phyloP scores from a whole-genome alignment of 306 rosid genomes.

The Quercus ilex region DNA sequence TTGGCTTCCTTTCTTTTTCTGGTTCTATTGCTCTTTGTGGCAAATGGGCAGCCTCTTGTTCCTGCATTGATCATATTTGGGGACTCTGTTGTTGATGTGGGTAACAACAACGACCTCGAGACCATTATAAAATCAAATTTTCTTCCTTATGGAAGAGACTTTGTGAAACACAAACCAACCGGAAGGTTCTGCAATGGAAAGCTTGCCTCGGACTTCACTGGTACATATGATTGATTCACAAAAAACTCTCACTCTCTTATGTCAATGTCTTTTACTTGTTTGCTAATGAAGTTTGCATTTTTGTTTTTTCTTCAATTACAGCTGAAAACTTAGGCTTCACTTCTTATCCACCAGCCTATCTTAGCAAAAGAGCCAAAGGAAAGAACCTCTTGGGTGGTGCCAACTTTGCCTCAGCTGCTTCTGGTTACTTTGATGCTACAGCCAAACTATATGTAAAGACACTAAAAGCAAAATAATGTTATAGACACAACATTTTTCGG shows the following conservation, averaged over 20 bases:
- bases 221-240: slow-evolving; percentile 12
- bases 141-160: slow-evolving; percentile 77
- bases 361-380: slow-evolving; percentile 20
- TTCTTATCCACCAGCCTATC: slow-evolving; percentile 40
- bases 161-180: slow-evolving; percentile 39
- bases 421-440: slow-evolving; percentile 57
- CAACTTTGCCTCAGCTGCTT: slow-evolving; percentile 64
- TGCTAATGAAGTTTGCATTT: not conserved
- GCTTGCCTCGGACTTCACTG: slow-evolving; percentile 56
- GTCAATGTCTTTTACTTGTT: not conserved
- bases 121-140: slow-evolving; percentile 55
- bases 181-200: slow-evolving; percentile 80
- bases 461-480: not conserved
- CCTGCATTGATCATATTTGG: slow-evolving; percentile 81
- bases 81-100: slow-evolving; percentile 65
- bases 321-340: slow-evolving; percentile 39
- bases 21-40: slow-evolving; percentile 22
- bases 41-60: slow-evolving; percentile 51
- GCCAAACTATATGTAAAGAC: slow-evolving; percentile 47
- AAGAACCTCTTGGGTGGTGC: slow-evolving; percentile 39
- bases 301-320: slow-evolving; percentile 5
- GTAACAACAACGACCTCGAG: slow-evolving; percentile 47
- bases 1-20: slow-evolving; percentile 24
- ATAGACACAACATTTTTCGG: too few relatives aligned
- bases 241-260: not conserved